Percentiles rank a stretch among this genome's conserved stretches.
Evolutionary conservation across 129 eudicot species (phyloP).

Genomic region (Chrysanthemum makinoi): DNA sequence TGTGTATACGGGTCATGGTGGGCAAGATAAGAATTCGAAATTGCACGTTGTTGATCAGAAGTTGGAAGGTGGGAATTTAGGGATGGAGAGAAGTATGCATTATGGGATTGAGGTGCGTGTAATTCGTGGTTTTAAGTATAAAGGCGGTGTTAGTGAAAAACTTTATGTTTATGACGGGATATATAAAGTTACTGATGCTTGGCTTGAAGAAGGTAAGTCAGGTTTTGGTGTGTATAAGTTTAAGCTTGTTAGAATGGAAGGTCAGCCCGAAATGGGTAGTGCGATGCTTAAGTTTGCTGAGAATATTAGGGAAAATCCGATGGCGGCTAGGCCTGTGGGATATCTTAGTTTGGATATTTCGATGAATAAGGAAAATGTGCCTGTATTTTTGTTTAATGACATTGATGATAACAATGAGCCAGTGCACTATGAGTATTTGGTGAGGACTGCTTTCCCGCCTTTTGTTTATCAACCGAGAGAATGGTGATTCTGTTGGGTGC

Average conservation of each 20-base stretch:
- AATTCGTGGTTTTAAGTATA: constrained; percentile 60
- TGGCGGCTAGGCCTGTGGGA: constrained; percentile 51
- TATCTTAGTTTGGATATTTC: constrained; percentile 60
- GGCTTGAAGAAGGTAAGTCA: constrained; percentile 62
- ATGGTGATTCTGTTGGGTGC: constrained; percentile 37
- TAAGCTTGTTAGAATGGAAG: constrained; percentile 56
- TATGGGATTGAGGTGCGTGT: constrained; percentile 77
- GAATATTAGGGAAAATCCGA: constrained; percentile 44
- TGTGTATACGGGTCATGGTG: constrained; percentile 74
- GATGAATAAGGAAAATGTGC: constrained; percentile 45
- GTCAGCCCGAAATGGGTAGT: constrained; percentile 74
- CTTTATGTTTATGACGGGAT: constrained; percentile 81
- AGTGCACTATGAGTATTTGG: constrained; percentile 47
- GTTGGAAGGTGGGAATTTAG: constrained; percentile 64
- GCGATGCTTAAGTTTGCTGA: constrained; percentile 43
- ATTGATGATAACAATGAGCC: constrained; percentile 62
- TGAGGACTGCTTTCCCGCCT: constrained; percentile 50
- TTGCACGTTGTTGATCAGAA: constrained; percentile 54
- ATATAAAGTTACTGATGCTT: constrained; percentile 41
- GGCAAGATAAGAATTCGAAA: constrained; percentile 51
- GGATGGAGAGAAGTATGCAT: constrained; percentile 67
- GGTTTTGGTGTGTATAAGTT: constrained; percentile 77
- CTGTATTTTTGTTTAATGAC: constrained; percentile 58
- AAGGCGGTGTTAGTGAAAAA: constrained; percentile 56
- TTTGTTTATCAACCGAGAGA: constrained; percentile 31